Percentiles rank a stretch among this genome's conserved stretches.
Evolutionary conservation across 495 filamentous ascomycete genomes (phyloP).

Genomic region (Aspergillus egyptiacus): DNA sequence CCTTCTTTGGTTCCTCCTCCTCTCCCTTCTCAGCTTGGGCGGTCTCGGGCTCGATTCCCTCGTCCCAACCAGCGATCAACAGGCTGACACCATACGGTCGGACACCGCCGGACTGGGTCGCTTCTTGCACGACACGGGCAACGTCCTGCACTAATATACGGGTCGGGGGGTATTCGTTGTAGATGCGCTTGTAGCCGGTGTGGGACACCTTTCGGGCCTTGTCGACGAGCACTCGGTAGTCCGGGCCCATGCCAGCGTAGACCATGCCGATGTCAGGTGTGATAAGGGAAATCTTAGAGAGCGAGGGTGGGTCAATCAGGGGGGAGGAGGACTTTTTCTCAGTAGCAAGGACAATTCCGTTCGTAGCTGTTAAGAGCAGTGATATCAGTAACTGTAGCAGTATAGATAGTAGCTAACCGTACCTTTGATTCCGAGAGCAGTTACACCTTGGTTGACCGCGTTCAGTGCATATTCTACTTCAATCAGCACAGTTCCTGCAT

Average conservation of each 20-base stretch:
- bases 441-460: slow-evolving; percentile 98
- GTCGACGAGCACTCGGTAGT: slow-evolving; percentile 96
- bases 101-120: slow-evolving; percentile 95
- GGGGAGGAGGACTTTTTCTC: slow-evolving; percentile 99
- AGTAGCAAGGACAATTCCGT: slow-evolving; percentile 97
- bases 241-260: slow-evolving; percentile 97
- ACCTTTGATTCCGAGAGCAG: slow-evolving; percentile 98
- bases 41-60: slow-evolving; percentile 80
- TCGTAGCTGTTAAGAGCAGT: slow-evolving; percentile 60
- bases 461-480: slow-evolving; percentile 95
- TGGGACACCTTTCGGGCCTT: slow-evolving; percentile 98
- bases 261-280: slow-evolving; percentile 99
- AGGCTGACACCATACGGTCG: slow-evolving; percentile 96
- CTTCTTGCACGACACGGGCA: slow-evolving; percentile 96
- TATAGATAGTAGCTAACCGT: slow-evolving; percentile 1
- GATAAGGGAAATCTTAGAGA: slow-evolving; percentile 96
- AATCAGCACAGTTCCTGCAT: slow-evolving; percentile 13
- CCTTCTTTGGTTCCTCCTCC: slow-evolving; percentile 61
- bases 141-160: slow-evolving; percentile 98
- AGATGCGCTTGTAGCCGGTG: slow-evolving; percentile 98
- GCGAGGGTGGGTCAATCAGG: slow-evolving; percentile 85
- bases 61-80: slow-evolving; percentile 96
- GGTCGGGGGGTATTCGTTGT: slow-evolving; percentile 99
- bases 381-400: slow-evolving; percentile 10
- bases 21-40: slow-evolving; percentile 44